Evolutionary conservation across 768 basidiomycete species (phyloP).

Genomic region (Suillus subaureus): DNA sequence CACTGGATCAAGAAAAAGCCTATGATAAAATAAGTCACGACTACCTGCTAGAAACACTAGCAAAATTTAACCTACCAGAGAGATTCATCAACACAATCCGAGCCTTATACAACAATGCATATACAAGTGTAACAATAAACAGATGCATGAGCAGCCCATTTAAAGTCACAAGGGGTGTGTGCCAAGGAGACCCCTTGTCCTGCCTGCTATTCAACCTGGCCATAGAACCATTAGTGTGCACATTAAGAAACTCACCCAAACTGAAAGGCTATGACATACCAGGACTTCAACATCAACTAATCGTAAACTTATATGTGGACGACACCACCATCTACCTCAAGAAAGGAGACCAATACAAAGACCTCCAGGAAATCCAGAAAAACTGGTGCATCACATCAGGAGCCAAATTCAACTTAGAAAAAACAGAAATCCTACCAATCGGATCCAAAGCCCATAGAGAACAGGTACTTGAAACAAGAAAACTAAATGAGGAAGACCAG

Average conservation of each 20-base stretch:
- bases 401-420: constrained; percentile 23
- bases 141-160: neutral
- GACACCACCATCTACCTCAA: constrained; percentile 22
- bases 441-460: neutral
- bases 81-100: too few relatives aligned
- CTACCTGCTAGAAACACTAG: too few relatives aligned
- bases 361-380: constrained; percentile 8
- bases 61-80: too few relatives aligned
- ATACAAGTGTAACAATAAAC: too few relatives aligned
- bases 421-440: constrained; percentile 24
- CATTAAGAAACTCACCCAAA: too few relatives aligned
- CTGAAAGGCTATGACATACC: neutral
- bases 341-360: constrained; percentile 9
- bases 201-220: neutral
- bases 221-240: neutral
- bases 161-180: neutral
- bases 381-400: constrained; percentile 20
- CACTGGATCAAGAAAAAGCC: too few relatives aligned
- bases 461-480: neutral
- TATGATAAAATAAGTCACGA: too few relatives aligned
- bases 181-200: neutral
- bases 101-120: too few relatives aligned
- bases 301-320: neutral
- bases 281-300: neutral
- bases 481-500: neutral